Percentiles rank a stretch among this genome's conserved stretches.
Conservation (phyloP, 2,329 filamentous ascomycete genomes). For the Zasmidium citrigriseum region DNA sequence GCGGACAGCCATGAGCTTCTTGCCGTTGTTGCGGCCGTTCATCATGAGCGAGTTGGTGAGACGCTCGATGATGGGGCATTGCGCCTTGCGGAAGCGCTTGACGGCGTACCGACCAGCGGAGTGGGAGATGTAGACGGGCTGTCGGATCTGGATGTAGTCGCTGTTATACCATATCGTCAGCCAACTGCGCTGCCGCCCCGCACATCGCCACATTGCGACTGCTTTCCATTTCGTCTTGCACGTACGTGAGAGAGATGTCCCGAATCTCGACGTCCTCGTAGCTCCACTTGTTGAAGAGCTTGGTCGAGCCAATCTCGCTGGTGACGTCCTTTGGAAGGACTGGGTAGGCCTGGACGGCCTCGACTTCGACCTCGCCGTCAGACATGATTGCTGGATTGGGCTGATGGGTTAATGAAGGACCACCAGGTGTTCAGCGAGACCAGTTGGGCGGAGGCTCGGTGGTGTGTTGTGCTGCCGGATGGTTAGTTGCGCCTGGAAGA, state of each 20-base stretch:
- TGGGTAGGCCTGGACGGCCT: constrained; percentile 75
- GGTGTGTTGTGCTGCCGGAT: constrained; percentile 1
- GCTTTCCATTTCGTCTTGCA: constrained; percentile 16
- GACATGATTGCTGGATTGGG: constrained; percentile 66
- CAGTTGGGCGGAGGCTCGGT: background rate
- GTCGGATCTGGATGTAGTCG: constrained; percentile 99
- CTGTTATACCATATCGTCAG: constrained; percentile 55
- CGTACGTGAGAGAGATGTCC: constrained; percentile 99
- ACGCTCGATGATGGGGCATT: constrained; percentile 99
- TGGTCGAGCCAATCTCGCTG: constrained; percentile 85
- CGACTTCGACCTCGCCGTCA: constrained; percentile 96
- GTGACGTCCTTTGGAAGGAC: constrained; percentile 92
- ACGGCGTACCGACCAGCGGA: constrained; percentile 96
- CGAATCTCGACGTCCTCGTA: constrained; percentile 99
- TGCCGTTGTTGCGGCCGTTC: constrained; percentile 99
- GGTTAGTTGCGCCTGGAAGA: constrained; percentile 5
- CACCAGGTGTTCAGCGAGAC: background rate
- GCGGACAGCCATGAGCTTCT: constrained; percentile 99
- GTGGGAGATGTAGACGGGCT: constrained; percentile 98
- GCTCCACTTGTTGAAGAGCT: constrained; percentile 98
- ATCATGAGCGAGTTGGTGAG: constrained; percentile 99
- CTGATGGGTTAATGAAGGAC: constrained; percentile 9
- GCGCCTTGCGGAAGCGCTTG: constrained; percentile 99
- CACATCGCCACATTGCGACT: too few species aligned
- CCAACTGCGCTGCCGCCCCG: constrained; percentile 24